These are phyloP conservation scores for Spiromastix sp. DNA, from an alignment of 2,329 filamentous ascomycete genomes.

Conservation along the genomic window DNA sequence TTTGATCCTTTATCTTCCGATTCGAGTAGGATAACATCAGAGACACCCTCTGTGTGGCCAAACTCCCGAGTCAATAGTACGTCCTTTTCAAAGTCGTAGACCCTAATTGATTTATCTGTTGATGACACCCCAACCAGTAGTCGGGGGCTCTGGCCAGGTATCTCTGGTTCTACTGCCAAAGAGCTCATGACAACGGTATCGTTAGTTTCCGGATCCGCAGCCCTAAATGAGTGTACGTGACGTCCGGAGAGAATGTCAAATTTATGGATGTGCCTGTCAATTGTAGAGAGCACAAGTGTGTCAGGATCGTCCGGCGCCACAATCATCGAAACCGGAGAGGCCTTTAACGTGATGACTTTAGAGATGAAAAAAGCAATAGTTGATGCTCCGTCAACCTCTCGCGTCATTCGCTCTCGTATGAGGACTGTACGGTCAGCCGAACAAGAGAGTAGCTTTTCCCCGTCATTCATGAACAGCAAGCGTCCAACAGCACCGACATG, in stretches of 20 bases:
- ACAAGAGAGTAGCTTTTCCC: constrained; percentile 65
- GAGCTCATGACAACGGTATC: constrained; percentile 80
- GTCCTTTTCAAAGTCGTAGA: constrained; percentile 74
- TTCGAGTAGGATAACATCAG: constrained; percentile 65
- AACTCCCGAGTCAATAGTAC: constrained; percentile 77
- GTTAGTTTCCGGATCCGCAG: constrained; percentile 64
- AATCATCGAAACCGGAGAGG: constrained; percentile 76
- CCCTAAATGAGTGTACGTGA: constrained; percentile 65
- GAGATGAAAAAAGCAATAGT: constrained; percentile 66
- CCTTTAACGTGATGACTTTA: constrained; percentile 70
- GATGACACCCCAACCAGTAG: constrained; percentile 82
- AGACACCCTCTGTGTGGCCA: constrained; percentile 91
- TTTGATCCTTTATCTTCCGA: constrained; percentile 18
- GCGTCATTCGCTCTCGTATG: constrained; percentile 64
- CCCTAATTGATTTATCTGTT: constrained; percentile 86
- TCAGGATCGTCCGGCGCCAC: constrained; percentile 52
- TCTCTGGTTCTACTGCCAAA: constrained; percentile 49
- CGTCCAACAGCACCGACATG: constrained; percentile 78
- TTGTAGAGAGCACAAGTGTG: constrained; percentile 48
- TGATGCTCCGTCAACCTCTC: constrained; percentile 44
- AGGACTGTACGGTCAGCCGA: constrained; percentile 83
- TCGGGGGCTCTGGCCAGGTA: constrained; percentile 46
- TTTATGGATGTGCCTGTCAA: constrained; percentile 51
- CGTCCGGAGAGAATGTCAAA: constrained; percentile 58
- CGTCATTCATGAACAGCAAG: constrained; percentile 63